A percentile compares a stretch with the other conserved stretches of the same genome.
Conservation (phyloP, 2,329 filamentous ascomycete species). For the Pseudogymnoascus sp. region DNA sequence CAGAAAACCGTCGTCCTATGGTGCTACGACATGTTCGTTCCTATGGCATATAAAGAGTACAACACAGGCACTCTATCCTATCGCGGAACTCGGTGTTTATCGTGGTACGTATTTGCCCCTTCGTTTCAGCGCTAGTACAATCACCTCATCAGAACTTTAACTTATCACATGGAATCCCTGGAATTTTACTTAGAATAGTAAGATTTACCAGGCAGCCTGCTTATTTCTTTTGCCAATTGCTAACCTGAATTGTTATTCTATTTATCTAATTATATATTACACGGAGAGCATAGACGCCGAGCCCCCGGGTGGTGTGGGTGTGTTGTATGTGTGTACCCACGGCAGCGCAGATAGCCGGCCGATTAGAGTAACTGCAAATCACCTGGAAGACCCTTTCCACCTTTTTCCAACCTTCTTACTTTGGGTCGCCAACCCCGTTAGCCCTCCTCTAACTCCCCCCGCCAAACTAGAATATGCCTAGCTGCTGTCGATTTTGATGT, state of each 20-base stretch:
- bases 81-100: conserved; percentile 6
- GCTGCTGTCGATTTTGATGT: not conserved
- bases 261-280: not conserved
- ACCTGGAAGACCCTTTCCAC: not conserved
- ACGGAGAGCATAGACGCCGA: conserved; percentile 1
- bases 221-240: not conserved
- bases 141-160: conserved; percentile 1
- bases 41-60: no score
- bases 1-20: no score
- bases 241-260: not conserved
- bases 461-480: not conserved
- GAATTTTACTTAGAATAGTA: not conserved
- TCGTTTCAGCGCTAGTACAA: not conserved
- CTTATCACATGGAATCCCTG: conserved; percentile 7
- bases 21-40: no score
- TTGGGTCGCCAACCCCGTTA: conserved; percentile 4
- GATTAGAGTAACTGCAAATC: not conserved
- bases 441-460: not conserved
- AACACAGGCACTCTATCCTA: not conserved
- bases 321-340: not conserved
- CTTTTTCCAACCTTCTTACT: conserved; percentile 5
- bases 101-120: not conserved
- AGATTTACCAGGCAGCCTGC: not conserved
- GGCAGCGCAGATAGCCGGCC: not conserved
- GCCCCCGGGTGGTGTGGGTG: not conserved